Evolutionary conservation across 2,329 filamentous ascomycete species (phyloP).

Genomic region (Epichloe aotearoae): DNA sequence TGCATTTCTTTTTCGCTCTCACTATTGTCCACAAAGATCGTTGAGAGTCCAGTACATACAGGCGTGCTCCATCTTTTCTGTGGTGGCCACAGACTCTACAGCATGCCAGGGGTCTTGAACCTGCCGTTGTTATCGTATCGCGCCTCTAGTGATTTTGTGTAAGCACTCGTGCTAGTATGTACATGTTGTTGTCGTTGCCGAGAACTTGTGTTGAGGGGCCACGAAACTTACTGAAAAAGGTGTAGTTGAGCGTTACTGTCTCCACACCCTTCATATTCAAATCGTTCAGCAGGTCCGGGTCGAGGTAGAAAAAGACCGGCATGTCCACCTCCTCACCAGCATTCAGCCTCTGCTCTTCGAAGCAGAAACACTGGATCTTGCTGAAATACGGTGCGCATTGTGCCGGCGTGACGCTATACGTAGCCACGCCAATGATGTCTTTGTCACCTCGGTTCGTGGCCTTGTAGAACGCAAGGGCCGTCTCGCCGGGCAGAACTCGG

Average conservation of each 20-base stretch:
- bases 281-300: conserved; percentile 87
- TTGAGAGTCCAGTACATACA: not conserved
- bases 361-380: conserved; percentile 99
- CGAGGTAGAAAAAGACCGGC: conserved; percentile 99
- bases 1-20: not conserved
- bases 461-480: conserved; percentile 92
- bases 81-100: conserved; percentile 7
- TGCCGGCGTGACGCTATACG: conserved; percentile 90
- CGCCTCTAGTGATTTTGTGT: conserved; percentile 21
- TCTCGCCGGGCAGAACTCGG: conserved; percentile 87
- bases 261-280: conserved; percentile 87
- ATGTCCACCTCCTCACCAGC: conserved; percentile 97
- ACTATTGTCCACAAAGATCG: not conserved
- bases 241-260: conserved; percentile 92
- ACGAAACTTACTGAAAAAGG: conserved; percentile 77
- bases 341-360: conserved; percentile 89
- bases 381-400: conserved; percentile 96
- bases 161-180: not conserved
- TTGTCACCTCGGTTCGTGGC: conserved; percentile 81
- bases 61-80: not conserved
- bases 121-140: conserved; percentile 33
- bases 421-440: conserved; percentile 96
- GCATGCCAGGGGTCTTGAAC: conserved; percentile 23
- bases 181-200: not conserved
- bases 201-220: too few species aligned